Evolutionary conservation across 306 rosid species (phyloP), one percentile per base, ranked within the genome.

Genomic region (Calophaca sinica): DNA sequence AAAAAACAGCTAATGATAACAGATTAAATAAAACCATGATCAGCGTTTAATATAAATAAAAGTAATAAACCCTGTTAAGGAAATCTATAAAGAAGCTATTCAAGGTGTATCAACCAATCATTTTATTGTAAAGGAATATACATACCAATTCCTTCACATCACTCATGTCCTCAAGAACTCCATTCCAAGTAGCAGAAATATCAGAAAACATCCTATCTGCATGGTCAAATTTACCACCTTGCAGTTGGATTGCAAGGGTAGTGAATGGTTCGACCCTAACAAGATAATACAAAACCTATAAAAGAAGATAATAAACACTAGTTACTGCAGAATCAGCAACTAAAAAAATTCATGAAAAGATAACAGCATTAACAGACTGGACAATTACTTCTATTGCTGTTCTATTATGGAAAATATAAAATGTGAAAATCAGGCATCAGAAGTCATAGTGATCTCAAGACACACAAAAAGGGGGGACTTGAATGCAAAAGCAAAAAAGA

Each of bases 151-250:
- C 99, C 80, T 94, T 94, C 86, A 94, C 98, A 78, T 94, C 99
- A 84, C 96, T 94, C 99, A 92, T 94, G 80, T 94, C 97, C 84
- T 94, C 99, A 68, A 87, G 81, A 84, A 92, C 93, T 68, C 99
- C 99, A 86, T 90, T 83, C 99, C 99, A 94, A 44, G 99, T 94
- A 78, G 87, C 88, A 81, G 88, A 77, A 80, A 94, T 87, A 84
- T 94, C 99, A 55, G 88, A 92, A 84, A 94, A 94, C 99, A 94
- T 90, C 78, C 99, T 79, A 88, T 94, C 99, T 63, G 99, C 99
- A 81, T 94, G 99, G 83, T 94, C 99, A 83, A 94, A 94, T 76
- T 92, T 90, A 35, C 99, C 99, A 44, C 97, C 99, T 90, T 94
- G 99, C 81, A 94, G 83, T 80, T 94, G 97, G 75, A 94, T 94